Conservation (phyloP, 352 stramenopile genomes). For the Stephanocyclus meneghinianus region DNA sequence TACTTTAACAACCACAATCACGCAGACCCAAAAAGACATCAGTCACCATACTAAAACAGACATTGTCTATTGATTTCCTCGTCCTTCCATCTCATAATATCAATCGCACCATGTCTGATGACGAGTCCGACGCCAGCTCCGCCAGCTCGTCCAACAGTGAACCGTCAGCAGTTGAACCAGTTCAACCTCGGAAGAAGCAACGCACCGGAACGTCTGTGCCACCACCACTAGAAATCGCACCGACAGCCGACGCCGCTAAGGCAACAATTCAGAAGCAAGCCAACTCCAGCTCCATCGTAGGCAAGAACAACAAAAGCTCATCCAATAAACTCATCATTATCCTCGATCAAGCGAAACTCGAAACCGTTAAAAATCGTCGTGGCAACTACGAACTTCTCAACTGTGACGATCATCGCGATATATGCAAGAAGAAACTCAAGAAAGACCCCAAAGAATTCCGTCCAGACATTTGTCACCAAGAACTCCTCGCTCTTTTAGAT, state of each 20-base stretch:
- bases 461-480: slow-evolving; percentile 98
- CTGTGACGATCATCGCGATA: slow-evolving; percentile 96
- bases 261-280: slow-evolving; percentile 25
- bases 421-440: slow-evolving; percentile 80
- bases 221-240: slow-evolving; percentile 62
- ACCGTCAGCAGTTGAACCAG: slow-evolving; percentile 18
- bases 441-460: slow-evolving; percentile 93
- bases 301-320: slow-evolving; percentile 28
- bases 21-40: neutral
- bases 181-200: slow-evolving; percentile 52
- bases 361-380: slow-evolving; percentile 99
- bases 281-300: slow-evolving; percentile 38
- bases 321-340: slow-evolving; percentile 90
- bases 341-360: slow-evolving; percentile 96
- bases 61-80: neutral
- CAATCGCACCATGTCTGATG: slow-evolving; percentile 24
- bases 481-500: slow-evolving; percentile 97
- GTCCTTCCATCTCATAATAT: neutral
- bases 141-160: slow-evolving; percentile 39
- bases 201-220: slow-evolving; percentile 21
- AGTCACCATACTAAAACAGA: neutral
- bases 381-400: slow-evolving; percentile 99
- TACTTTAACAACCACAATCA: no score
- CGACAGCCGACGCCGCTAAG: slow-evolving; percentile 42
- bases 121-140: slow-evolving; percentile 40